A percentile compares a stretch with the other conserved stretches of the same genome.
Conservation (phyloP, 2,329 filamentous ascomycete species). For the Neurospora sp. region DNA sequence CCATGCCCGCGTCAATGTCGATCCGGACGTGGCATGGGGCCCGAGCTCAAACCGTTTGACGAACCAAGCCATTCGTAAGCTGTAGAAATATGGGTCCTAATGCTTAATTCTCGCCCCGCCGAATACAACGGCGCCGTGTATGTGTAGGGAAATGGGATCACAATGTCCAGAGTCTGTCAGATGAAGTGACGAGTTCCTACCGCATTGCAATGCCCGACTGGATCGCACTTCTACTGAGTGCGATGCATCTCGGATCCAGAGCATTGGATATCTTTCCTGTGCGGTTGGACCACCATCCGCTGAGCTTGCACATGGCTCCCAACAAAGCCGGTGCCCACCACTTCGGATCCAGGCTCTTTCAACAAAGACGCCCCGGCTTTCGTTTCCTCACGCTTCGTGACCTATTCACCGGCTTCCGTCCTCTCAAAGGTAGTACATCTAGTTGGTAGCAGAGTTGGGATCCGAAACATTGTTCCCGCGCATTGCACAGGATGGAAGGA, state of each 20-base stretch:
- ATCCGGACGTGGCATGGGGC: background rate
- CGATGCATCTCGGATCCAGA: background rate
- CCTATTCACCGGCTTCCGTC: background rate
- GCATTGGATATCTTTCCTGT: background rate
- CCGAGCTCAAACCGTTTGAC: background rate
- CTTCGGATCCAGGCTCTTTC: background rate
- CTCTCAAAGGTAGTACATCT: background rate
- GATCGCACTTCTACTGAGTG: background rate
- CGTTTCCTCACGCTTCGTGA: background rate
- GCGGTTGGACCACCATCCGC: background rate
- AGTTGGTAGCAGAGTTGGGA: background rate
- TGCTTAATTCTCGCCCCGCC: background rate
- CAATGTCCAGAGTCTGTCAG: background rate
- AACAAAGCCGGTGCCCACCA: background rate
- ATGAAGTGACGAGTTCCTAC: background rate
- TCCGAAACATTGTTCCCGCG: background rate
- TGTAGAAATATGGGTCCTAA: background rate
- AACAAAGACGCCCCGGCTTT: background rate
- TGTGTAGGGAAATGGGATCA: background rate
- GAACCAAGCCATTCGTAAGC: background rate
- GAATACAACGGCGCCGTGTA: background rate
- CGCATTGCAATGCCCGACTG: background rate
- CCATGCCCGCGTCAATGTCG: background rate
- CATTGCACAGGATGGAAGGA: background rate
- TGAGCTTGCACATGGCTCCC: background rate